Percentiles rank a stretch among this genome's conserved stretches.
phyloP scores from a whole-genome alignment of 139 green algal genomes.

The Chlamydomonas schloesseri region DNA sequence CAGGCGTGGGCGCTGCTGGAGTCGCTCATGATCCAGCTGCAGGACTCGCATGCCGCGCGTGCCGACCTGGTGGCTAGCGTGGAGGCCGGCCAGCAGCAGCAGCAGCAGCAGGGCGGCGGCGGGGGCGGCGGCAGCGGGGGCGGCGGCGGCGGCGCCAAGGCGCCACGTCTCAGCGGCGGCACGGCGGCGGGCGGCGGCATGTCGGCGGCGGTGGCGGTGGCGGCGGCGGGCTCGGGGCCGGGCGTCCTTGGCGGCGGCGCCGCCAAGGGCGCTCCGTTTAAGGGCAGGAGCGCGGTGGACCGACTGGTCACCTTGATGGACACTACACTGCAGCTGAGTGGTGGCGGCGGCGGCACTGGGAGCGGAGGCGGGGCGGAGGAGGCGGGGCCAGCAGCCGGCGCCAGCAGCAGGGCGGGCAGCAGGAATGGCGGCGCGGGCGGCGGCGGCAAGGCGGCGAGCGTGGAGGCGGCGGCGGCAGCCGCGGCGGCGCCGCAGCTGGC shows the following conservation, averaged over 20 bases:
- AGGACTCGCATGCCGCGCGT: slow-evolving; percentile 14
- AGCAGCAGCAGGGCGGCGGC: not conserved
- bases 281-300: not conserved
- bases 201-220: not conserved
- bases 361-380: not conserved
- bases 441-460: not conserved
- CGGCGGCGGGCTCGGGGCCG: not conserved
- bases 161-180: too few relatives aligned
- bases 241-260: too few relatives aligned
- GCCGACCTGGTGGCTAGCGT: not conserved
- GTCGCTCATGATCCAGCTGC: slow-evolving; percentile 20
- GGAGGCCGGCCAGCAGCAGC: not conserved
- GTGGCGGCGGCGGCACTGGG: too few relatives aligned
- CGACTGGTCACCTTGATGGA: not conserved
- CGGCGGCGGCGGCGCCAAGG: not conserved
- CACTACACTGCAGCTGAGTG: not conserved
- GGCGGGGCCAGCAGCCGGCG: not conserved
- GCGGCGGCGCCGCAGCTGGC: slow-evolving; percentile 10
- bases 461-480: not conserved
- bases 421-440: not conserved
- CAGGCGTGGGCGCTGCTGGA: slow-evolving; percentile 20
- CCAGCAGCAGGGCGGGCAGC: not conserved
- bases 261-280: too few relatives aligned
- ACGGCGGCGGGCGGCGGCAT: not conserved
- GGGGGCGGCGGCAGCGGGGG: not conserved